phyloP scores from a whole-genome alignment of 2,329 filamentous ascomycete genomes.

The Venturiaceae sp. region DNA sequence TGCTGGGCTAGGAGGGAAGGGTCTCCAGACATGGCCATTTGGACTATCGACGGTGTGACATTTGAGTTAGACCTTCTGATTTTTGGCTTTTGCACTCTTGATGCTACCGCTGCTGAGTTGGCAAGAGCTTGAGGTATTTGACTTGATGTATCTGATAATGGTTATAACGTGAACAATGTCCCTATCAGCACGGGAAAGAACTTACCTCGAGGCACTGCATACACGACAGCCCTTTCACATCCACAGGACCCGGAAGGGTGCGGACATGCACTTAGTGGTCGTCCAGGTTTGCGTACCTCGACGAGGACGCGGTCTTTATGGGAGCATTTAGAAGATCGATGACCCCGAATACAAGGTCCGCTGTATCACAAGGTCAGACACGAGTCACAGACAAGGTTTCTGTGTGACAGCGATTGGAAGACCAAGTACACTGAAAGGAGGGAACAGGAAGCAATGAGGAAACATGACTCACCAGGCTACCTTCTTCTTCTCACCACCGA shows the following conservation, averaged over 20 bases:
- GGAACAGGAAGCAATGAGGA: neutral
- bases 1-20: neutral
- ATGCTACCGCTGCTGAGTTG: neutral
- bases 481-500: conserved; percentile 64
- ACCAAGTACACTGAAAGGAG: neutral
- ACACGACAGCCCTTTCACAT: conserved; percentile 51
- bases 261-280: conserved; percentile 60
- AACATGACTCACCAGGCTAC: conserved; percentile 59
- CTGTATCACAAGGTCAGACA: conserved; percentile 27
- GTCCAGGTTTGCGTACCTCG: conserved; percentile 61
- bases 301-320: conserved; percentile 61
- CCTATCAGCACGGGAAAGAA: too few species aligned
- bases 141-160: too few species aligned
- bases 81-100: conserved; percentile 4
- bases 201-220: conserved; percentile 28
- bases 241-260: conserved; percentile 54
- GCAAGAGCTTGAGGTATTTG: too few species aligned
- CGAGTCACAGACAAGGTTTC: neutral
- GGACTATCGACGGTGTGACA: conserved; percentile 1
- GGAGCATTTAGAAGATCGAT: conserved; percentile 66
- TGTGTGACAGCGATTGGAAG: neutral
- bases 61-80: neutral
- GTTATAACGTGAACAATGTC: too few species aligned
- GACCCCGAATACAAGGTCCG: conserved; percentile 65
- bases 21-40: neutral